Conservation (phyloP, 1,139 yeast genomes). For the Saccharomyces hybrid region DNA sequence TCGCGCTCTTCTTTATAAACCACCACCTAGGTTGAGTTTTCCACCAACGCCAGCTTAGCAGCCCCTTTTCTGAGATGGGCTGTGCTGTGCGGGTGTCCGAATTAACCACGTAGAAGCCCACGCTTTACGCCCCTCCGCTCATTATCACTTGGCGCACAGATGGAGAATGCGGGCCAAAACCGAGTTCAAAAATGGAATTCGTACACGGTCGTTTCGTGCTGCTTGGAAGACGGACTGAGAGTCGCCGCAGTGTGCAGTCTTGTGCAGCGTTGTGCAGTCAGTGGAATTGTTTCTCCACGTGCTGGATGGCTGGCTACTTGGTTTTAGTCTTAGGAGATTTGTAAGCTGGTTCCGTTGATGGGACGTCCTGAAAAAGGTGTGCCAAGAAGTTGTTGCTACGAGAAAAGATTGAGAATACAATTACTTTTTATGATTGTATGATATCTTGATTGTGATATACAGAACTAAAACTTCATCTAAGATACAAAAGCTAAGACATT, state of each 20-base stretch:
- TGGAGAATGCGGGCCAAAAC: background rate
- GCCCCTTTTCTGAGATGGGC: background rate
- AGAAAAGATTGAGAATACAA: background rate
- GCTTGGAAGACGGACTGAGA: background rate
- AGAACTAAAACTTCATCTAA: conserved; percentile 3
- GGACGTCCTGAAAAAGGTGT: no score
- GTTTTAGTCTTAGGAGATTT: no score
- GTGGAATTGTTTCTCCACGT: background rate
- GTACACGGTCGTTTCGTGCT: background rate
- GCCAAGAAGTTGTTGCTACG: background rate
- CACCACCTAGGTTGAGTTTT: background rate
- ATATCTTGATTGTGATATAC: background rate
- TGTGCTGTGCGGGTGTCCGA: background rate
- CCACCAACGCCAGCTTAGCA: background rate
- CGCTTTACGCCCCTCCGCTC: background rate
- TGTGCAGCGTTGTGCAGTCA: background rate
- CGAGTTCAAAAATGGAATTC: background rate
- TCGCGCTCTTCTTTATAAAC: background rate
- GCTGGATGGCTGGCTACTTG: no score
- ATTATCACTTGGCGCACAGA: background rate
- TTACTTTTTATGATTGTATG: background rate
- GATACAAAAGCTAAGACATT: conserved; percentile 3
- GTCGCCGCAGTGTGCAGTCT: background rate
- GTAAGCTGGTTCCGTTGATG: no score
- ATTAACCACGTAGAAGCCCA: background rate